Percentiles rank a stretch among this genome's conserved stretches.
These are phyloP conservation scores for Xylaria sp. DNA, from an alignment of 2,329 filamentous ascomycete species.

Conservation along the genomic window DNA sequence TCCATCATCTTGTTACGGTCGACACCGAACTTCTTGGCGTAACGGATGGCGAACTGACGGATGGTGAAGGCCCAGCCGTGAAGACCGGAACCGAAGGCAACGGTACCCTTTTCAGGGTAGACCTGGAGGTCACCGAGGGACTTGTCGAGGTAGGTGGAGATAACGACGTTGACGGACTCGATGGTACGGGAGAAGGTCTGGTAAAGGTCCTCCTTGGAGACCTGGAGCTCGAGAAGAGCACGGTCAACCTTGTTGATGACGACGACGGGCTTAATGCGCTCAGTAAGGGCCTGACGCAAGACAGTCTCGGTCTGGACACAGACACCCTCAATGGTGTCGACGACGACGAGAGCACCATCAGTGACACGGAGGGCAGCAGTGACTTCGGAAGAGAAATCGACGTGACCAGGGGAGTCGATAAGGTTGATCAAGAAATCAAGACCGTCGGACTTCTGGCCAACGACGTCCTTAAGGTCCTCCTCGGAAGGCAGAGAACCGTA, in stretches of 20 bases:
- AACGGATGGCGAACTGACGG: slow-evolving; percentile 91
- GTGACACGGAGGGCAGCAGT: slow-evolving; percentile 99
- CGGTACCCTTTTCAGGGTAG: slow-evolving; percentile 94
- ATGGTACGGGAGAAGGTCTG: slow-evolving; percentile 99
- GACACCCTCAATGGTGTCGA: slow-evolving; percentile 99
- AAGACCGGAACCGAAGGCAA: slow-evolving; percentile 98
- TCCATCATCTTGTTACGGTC: slow-evolving; percentile 99
- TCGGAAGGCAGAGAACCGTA: slow-evolving; percentile 76
- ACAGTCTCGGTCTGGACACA: slow-evolving; percentile 99
- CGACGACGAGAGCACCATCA: slow-evolving; percentile 98
- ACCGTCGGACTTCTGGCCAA: slow-evolving; percentile 79
- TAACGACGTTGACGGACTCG: slow-evolving; percentile 99
- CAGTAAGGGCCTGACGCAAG: slow-evolving; percentile 95
- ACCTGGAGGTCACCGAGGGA: slow-evolving; percentile 95
- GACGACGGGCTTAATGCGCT: slow-evolving; percentile 99
- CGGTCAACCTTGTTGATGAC: slow-evolving; percentile 99
- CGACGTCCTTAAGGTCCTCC: slow-evolving; percentile 93
- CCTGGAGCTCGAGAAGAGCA: slow-evolving; percentile 97
- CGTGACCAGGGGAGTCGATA: slow-evolving; percentile 99
- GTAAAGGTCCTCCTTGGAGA: slow-evolving; percentile 98
- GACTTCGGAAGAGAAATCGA: slow-evolving; percentile 99
- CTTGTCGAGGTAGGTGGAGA: slow-evolving; percentile 98
- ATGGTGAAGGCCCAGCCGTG: slow-evolving; percentile 99
- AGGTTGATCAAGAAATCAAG: slow-evolving; percentile 99
- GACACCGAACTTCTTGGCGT: slow-evolving; percentile 99